These are phyloP conservation scores for Suillus spraguei DNA, from an alignment of 768 basidiomycete genomes.

Conservation along the genomic window DNA sequence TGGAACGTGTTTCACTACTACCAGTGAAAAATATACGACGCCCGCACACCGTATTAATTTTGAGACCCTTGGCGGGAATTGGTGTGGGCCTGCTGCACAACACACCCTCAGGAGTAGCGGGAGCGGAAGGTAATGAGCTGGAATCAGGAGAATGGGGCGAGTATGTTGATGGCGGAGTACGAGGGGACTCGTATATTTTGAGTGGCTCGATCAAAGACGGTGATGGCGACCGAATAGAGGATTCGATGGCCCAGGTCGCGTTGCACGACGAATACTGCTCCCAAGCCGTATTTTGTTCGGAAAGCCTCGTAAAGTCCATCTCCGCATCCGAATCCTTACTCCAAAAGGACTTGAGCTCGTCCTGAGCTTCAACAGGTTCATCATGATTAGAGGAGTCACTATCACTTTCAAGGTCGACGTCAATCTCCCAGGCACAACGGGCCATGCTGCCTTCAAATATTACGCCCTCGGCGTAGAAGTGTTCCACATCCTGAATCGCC, in stretches of 20 bases:
- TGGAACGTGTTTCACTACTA: constrained; percentile 47
- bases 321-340: constrained; percentile 51
- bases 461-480: constrained; percentile 74
- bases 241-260: constrained; percentile 59
- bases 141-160: constrained; percentile 47
- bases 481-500: constrained; percentile 56
- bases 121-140: constrained; percentile 47
- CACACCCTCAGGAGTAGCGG: constrained; percentile 58
- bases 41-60: constrained; percentile 57
- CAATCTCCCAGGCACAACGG: constrained; percentile 76
- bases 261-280: constrained; percentile 46
- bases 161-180: constrained; percentile 54
- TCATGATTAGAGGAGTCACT: constrained; percentile 56
- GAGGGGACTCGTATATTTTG: constrained; percentile 47
- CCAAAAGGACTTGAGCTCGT: constrained; percentile 55
- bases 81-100: constrained; percentile 39
- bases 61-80: constrained; percentile 46
- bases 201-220: constrained; percentile 37
- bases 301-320: constrained; percentile 35
- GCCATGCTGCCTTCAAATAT: constrained; percentile 84
- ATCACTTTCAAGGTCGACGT: constrained; percentile 64
- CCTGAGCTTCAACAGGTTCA: constrained; percentile 39
- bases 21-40: constrained; percentile 39
- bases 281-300: constrained; percentile 33
- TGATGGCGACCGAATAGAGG: constrained; percentile 49